These are phyloP conservation scores for Massariosphaeria phaeospora DNA, from an alignment of 495 filamentous ascomycete species.

Conservation along the genomic window DNA sequence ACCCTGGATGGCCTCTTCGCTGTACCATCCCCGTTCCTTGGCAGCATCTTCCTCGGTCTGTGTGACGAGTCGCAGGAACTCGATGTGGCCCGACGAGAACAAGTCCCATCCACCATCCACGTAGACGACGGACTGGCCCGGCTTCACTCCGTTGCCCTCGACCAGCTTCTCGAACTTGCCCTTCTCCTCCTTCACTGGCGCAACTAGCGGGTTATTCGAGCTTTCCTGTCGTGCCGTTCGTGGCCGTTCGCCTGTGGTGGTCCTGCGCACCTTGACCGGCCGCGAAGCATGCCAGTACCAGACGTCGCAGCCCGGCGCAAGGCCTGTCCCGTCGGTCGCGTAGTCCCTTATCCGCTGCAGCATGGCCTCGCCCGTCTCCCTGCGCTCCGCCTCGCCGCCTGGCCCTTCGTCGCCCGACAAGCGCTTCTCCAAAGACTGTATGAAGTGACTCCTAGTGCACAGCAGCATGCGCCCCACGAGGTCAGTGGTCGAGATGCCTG, in stretches of 20 bases:
- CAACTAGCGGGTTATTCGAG: neutral
- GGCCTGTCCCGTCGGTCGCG: slow-evolving; percentile 75
- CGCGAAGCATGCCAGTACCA: slow-evolving; percentile 66
- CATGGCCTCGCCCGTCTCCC: slow-evolving; percentile 56
- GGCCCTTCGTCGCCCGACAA: slow-evolving; percentile 68
- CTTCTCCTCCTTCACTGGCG: slow-evolving; percentile 28
- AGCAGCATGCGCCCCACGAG: slow-evolving; percentile 95
- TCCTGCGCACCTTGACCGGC: slow-evolving; percentile 47
- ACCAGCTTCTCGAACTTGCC: slow-evolving; percentile 58
- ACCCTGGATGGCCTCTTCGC: slow-evolving; percentile 54
- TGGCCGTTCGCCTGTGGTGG: slow-evolving; percentile 14
- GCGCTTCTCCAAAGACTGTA: slow-evolving; percentile 63
- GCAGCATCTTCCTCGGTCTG: slow-evolving; percentile 64
- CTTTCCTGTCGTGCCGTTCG: neutral
- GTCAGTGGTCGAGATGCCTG: slow-evolving; percentile 94
- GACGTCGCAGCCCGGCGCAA: slow-evolving; percentile 66
- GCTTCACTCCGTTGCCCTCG: slow-evolving; percentile 57
- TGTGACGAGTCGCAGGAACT: slow-evolving; percentile 75
- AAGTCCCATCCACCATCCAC: slow-evolving; percentile 96
- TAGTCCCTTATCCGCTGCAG: slow-evolving; percentile 71
- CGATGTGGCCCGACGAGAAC: slow-evolving; percentile 94
- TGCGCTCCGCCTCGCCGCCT: slow-evolving; percentile 61
- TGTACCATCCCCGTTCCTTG: slow-evolving; percentile 65
- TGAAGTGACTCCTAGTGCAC: slow-evolving; percentile 84
- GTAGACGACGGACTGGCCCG: slow-evolving; percentile 83